Evolutionary conservation across 2,329 filamentous ascomycete species (phyloP), one percentile per base, ranked within the genome.

Genomic region (Onygena corvina): DNA sequence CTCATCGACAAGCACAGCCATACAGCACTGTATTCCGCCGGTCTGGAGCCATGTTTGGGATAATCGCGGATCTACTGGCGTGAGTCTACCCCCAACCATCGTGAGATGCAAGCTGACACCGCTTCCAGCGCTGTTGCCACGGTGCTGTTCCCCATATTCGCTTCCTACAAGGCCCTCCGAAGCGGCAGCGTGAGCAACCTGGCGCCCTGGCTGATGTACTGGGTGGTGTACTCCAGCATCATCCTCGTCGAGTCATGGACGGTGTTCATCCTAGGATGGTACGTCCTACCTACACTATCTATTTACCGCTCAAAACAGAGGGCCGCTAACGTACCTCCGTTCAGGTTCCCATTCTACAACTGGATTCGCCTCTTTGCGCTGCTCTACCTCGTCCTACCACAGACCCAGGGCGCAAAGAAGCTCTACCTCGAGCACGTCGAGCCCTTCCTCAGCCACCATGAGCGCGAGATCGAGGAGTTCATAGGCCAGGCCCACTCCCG

Each of bases 181-280:
- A 89, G 87, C 12, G 84, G 84, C 47, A 86, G 95, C 66, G 88
- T 89, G 1, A 83, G 86, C 31, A 81, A 93, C 63, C 76, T 95
- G 52, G 86, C 86, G 55, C 90, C 90, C 81, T 98, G 92, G 92
- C 79, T 96, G 57, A 96, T 96, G 84, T 98, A 96, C 76, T 98
- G 90, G 84, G 87, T 94, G 53, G 87, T 94, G 20, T 78, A 95
- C 56, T 85, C 86, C 53, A 83, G 86, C 64, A 79, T 82, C 59
- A 75, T 89, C 50, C 77, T 92, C 53, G 79, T 81, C 67, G 92
- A 96, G 71, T 89, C 84, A 42, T 94, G 88, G 79, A 81, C 84
- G 50, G 80, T 83, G 60, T 94, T 90, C 70, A 81, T 96, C 61
- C 76, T 96, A 42, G 76, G 76, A 64, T 96, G 88, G 83, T 82